Percentiles rank a stretch among this genome's conserved stretches.
Evolutionary conservation across 1,139 yeast species (phyloP).

Genomic region (Yamadazyma triangularis): DNA sequence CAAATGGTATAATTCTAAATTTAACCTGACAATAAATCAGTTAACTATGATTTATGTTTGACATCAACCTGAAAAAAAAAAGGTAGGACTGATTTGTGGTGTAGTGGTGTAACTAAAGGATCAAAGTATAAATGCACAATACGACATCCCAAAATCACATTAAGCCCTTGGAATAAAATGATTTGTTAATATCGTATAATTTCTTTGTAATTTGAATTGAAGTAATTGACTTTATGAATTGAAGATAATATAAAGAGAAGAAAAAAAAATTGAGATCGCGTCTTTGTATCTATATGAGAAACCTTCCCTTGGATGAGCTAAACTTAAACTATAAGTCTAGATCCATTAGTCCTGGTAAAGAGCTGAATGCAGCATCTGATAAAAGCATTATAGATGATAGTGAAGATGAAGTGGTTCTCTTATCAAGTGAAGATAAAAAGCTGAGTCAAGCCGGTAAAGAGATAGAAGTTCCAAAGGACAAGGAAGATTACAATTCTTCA

Average conservation of each 20-base stretch:
- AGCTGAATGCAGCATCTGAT: conserved; percentile 1
- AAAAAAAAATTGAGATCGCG: neutral
- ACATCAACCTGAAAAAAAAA: neutral
- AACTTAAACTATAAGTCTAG: conserved; percentile 1
- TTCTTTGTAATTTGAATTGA: neutral
- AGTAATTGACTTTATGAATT: neutral
- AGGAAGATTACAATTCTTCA: too few relatives aligned
- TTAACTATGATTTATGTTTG: neutral
- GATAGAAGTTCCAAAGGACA: neutral
- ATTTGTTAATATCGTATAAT: neutral
- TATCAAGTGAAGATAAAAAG: conserved; percentile 3
- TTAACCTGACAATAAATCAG: neutral
- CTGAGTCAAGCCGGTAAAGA: too few relatives aligned
- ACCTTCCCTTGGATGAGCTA: conserved; percentile 6
- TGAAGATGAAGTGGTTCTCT: conserved; percentile 5
- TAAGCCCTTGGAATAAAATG: neutral
- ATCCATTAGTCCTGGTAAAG: too few relatives aligned
- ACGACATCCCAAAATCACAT: too few relatives aligned
- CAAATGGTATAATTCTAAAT: neutral
- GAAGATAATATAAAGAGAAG: too few relatives aligned
- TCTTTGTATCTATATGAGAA: neutral
- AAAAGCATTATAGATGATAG: conserved; percentile 3
- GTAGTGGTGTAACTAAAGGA: neutral
- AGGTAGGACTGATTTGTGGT: neutral
- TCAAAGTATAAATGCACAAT: too few relatives aligned